Conservation (phyloP, 345 rosid species). For the Camelina laxa region DNA sequence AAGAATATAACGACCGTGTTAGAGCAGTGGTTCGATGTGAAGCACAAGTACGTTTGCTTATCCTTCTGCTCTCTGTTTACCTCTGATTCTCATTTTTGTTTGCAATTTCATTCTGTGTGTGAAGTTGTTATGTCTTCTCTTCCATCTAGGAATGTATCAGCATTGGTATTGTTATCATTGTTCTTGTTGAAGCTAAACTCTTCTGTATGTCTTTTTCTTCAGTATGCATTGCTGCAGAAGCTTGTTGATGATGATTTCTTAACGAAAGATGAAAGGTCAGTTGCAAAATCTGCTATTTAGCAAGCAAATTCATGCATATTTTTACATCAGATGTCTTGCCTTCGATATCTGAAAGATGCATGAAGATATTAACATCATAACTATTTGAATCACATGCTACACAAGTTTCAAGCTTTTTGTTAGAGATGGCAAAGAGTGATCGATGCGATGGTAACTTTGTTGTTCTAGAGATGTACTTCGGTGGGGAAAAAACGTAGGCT, state of each 20-base stretch:
- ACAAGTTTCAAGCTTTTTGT: too few relatives aligned
- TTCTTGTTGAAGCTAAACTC: constrained; percentile 9
- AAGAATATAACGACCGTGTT: constrained; percentile 80
- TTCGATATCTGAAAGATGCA: too few relatives aligned
- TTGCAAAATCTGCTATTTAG: neutral
- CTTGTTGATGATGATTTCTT: constrained; percentile 69
- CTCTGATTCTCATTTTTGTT: constrained; percentile 1
- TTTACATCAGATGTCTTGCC: too few relatives aligned
- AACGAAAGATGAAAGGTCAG: constrained; percentile 76
- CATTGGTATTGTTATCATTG: constrained; percentile 10
- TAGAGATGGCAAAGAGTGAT: neutral
- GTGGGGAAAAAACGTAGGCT: constrained; percentile 73
- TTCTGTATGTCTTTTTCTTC: constrained; percentile 21
- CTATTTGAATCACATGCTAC: constrained; percentile 5
- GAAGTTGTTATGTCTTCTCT: neutral
- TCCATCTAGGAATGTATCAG: neutral
- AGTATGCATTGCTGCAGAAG: constrained; percentile 89
- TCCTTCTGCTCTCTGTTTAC: constrained; percentile 10
- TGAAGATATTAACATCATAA: neutral
- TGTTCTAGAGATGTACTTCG: constrained; percentile 55
- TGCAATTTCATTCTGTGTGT: neutral
- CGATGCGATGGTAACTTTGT: neutral
- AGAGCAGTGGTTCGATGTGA: constrained; percentile 87
- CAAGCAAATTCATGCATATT: neutral
- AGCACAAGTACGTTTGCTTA: constrained; percentile 65